phyloP scores from a whole-genome alignment of 164 flowering plant genomes.

The Warburgia ugandensis region DNA sequence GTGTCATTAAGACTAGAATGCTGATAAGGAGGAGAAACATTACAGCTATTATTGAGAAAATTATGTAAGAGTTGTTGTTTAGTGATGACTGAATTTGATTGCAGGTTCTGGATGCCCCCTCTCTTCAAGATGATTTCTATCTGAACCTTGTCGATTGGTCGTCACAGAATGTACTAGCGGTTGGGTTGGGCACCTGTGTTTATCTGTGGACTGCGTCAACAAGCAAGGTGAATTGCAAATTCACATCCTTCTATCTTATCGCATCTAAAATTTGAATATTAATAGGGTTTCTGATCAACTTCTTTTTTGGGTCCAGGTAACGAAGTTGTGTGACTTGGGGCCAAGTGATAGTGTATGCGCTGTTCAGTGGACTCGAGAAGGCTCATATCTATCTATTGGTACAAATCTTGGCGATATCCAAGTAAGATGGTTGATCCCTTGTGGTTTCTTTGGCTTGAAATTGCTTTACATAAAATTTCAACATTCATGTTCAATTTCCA shows the following conservation, averaged over 20 bases:
- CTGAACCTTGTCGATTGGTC: slow-evolving; percentile 99
- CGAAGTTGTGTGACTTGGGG: slow-evolving; percentile 91
- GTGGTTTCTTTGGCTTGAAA: background rate
- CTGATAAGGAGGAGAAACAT: too few relatives aligned
- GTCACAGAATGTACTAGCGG: slow-evolving; percentile 96
- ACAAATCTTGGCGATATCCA: slow-evolving; percentile 91
- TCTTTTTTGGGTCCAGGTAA: slow-evolving; percentile 46
- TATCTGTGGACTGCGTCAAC: slow-evolving; percentile 95
- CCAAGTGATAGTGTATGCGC: slow-evolving; percentile 81
- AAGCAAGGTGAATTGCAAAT: slow-evolving; percentile 51
- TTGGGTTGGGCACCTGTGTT: slow-evolving; percentile 93
- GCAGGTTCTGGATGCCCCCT: slow-evolving; percentile 97
- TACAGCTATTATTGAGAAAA: too few relatives aligned
- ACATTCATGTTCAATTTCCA: background rate
- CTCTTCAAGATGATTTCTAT: slow-evolving; percentile 96
- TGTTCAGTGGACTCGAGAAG: slow-evolving; percentile 95
- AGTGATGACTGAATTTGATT: slow-evolving; percentile 6
- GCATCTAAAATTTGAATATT: background rate
- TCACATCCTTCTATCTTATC: background rate
- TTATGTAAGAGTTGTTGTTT: too few relatives aligned
- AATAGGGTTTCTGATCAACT: background rate
- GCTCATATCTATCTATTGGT: slow-evolving; percentile 89
- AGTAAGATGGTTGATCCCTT: slow-evolving; percentile 28
- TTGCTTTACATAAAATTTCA: background rate
- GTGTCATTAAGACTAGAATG: too few relatives aligned